A percentile compares a stretch with the other conserved stretches of the same genome.
phyloP scores from a whole-genome alignment of 805 yeast genomes.

The Candida maltosa region DNA sequence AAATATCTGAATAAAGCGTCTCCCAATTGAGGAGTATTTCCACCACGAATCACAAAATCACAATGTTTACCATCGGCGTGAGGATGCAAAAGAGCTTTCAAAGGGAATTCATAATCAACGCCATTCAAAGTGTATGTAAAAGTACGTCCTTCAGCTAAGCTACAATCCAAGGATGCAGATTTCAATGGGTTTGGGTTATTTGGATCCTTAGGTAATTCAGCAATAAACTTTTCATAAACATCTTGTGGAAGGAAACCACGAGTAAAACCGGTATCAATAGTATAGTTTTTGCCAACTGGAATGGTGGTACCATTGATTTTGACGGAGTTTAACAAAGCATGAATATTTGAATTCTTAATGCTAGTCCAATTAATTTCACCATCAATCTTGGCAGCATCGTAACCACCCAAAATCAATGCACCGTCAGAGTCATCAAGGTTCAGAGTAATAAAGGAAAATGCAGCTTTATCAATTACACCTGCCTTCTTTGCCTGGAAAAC shows the following conservation, averaged over 20 bases:
- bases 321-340: background rate
- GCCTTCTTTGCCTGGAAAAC: background rate
- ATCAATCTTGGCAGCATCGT: constrained; percentile 2
- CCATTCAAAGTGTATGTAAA: constrained; percentile 1
- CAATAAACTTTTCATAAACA: background rate
- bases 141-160: constrained; percentile 1
- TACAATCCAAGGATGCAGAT: constrained; percentile 1
- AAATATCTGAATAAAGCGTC: constrained; percentile 1
- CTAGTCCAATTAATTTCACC: background rate
- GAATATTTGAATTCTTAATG: background rate
- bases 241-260: background rate
- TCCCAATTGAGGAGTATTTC: background rate
- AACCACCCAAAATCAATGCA: constrained; percentile 3
- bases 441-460: background rate
- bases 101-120: background rate
- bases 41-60: background rate
- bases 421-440: background rate
- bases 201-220: background rate
- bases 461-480: constrained; percentile 1
- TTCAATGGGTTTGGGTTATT: too few relatives aligned
- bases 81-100: constrained; percentile 3
- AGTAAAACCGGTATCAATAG: constrained; percentile 1
- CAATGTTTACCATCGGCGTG: background rate
- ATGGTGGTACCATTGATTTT: constrained; percentile 1
- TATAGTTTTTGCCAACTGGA: background rate